Conservation (phyloP, 345 rosid genomes). For the Psidium friedrichsthalianum region DNA sequence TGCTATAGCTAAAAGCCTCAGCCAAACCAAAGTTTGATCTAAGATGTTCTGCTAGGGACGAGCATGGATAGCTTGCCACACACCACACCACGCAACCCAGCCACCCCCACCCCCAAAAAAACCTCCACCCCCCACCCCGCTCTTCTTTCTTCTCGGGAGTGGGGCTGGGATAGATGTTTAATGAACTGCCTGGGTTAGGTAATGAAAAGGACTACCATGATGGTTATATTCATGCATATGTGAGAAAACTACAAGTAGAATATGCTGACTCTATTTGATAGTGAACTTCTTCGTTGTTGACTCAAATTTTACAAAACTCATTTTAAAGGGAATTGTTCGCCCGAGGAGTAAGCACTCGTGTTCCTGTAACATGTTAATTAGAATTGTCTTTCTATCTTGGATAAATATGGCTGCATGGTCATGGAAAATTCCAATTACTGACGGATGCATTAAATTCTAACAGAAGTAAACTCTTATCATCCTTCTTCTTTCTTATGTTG, state of each 20-base stretch:
- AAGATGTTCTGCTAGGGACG: not conserved
- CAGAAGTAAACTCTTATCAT: not conserved
- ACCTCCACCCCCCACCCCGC: no score
- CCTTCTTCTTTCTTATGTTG: not conserved
- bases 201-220: not conserved
- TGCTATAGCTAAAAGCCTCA: not conserved
- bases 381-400: not conserved
- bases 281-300: not conserved
- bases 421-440: not conserved
- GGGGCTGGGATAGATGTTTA: not conserved
- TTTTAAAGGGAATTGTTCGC: not conserved
- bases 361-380: not conserved
- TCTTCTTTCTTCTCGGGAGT: no score
- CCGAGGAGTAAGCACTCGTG: not conserved
- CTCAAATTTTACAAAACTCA: not conserved
- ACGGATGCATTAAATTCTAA: not conserved
- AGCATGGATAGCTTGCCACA: no score
- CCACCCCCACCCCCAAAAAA: not conserved
- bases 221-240: not conserved
- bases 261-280: not conserved
- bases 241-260: not conserved
- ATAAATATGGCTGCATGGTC: not conserved
- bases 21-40: not conserved
- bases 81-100: no score
- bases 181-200: not conserved